Conservation (phyloP, 768 basidiomycete species). For the Suillus subalutaceus region DNA sequence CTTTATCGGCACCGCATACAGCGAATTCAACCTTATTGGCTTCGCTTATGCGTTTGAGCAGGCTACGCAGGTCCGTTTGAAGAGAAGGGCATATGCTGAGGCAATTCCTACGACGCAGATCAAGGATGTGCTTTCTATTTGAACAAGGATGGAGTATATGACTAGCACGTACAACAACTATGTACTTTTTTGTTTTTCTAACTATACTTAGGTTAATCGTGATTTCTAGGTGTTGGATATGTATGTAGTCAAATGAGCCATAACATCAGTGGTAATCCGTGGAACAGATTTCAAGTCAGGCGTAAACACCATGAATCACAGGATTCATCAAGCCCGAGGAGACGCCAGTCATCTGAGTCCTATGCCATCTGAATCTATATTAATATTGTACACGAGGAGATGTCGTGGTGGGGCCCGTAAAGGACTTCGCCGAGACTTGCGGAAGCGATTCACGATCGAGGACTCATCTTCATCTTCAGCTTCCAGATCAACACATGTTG, state of each 20-base stretch:
- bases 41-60: conserved; percentile 71
- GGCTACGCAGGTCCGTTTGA: conserved; percentile 54
- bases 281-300: background rate
- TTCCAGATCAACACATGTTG: background rate
- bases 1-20: conserved; percentile 64
- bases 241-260: background rate
- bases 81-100: conserved; percentile 48
- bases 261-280: background rate
- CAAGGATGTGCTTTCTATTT: conserved; percentile 32
- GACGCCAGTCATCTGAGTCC: background rate
- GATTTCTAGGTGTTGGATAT: background rate
- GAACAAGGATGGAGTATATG: background rate
- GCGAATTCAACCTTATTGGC: conserved; percentile 58
- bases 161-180: background rate
- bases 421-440: background rate
- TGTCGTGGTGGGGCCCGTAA: background rate
- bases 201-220: background rate
- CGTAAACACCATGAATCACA: background rate
- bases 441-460: background rate
- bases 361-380: background rate
- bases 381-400: background rate
- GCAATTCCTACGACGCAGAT: conserved; percentile 62
- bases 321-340: background rate
- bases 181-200: background rate
- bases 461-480: background rate